These are phyloP conservation scores for Pichia nanzhaoensis DNA, from an alignment of 805 yeast species.

Conservation along the genomic window DNA sequence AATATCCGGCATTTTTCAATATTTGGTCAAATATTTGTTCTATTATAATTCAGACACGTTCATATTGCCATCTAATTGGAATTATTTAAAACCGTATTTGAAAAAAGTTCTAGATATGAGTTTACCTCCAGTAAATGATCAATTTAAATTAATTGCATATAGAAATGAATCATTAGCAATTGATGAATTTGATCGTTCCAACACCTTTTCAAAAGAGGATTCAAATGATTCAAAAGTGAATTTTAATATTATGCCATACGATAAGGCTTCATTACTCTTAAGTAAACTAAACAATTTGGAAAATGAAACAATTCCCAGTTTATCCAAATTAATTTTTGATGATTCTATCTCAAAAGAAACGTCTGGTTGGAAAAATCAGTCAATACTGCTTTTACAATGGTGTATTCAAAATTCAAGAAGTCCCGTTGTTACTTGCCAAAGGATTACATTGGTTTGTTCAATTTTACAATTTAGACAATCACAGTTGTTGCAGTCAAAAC, in stretches of 20 bases:
- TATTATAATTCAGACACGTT: conserved; percentile 51
- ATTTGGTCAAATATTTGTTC: conserved; percentile 37
- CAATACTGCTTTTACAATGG: conserved; percentile 27
- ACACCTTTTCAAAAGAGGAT: neutral
- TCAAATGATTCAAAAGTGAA: neutral
- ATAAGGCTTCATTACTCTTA: conserved; percentile 19
- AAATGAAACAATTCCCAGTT: conserved; percentile 14
- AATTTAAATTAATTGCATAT: conserved; percentile 53
- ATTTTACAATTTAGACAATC: conserved; percentile 21
- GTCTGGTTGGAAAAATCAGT: conserved; percentile 22
- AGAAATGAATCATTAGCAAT: conserved; percentile 67
- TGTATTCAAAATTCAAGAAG: conserved; percentile 23
- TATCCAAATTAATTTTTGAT: conserved; percentile 24
- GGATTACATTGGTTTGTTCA: conserved; percentile 23
- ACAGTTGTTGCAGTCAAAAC: conserved; percentile 18
- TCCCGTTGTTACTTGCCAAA: conserved; percentile 9
- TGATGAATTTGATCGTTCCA: conserved; percentile 28
- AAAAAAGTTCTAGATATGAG: conserved; percentile 33
- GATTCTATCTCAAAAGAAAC: conserved; percentile 13
- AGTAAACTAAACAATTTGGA: conserved; percentile 25
- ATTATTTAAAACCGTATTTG: conserved; percentile 41
- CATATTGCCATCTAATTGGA: conserved; percentile 61
- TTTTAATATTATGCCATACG: conserved; percentile 4
- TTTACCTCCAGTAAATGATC: conserved; percentile 34
- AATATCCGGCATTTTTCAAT: conserved; percentile 23